Percentiles rank a stretch among this genome's conserved stretches.
phyloP scores from a whole-genome alignment of 441 rosid genomes.

The Lagerstroemia fauriei region DNA sequence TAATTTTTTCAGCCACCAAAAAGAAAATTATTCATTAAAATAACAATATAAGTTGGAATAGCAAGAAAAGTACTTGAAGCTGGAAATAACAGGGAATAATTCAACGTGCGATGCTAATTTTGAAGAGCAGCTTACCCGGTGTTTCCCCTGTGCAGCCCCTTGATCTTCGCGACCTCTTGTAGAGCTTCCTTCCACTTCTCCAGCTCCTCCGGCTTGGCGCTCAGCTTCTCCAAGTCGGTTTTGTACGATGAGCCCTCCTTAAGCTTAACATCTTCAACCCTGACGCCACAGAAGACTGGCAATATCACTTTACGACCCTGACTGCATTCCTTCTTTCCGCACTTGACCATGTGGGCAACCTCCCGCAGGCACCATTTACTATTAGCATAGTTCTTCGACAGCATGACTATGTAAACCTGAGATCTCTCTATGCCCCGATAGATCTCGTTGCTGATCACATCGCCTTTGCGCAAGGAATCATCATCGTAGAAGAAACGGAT shows the following conservation, averaged over 20 bases:
- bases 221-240: neutral
- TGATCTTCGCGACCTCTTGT: neutral
- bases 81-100: too few species aligned
- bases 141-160: neutral
- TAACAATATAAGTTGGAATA: too few species aligned
- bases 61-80: too few species aligned
- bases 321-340: too few species aligned
- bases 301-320: neutral
- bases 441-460: neutral
- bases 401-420: neutral
- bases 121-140: neutral
- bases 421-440: neutral
- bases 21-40: too few species aligned
- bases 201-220: neutral
- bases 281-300: neutral
- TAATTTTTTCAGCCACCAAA: too few species aligned
- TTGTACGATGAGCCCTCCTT: neutral
- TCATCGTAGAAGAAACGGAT: neutral
- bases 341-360: neutral
- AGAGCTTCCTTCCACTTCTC: neutral
- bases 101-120: too few species aligned
- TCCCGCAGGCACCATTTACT: constrained; percentile 9
- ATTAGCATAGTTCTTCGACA: neutral
- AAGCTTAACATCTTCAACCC: too few species aligned
- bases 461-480: neutral